phyloP scores from a whole-genome alignment of 805 yeast species.

The Teunomyces cretensis region DNA sequence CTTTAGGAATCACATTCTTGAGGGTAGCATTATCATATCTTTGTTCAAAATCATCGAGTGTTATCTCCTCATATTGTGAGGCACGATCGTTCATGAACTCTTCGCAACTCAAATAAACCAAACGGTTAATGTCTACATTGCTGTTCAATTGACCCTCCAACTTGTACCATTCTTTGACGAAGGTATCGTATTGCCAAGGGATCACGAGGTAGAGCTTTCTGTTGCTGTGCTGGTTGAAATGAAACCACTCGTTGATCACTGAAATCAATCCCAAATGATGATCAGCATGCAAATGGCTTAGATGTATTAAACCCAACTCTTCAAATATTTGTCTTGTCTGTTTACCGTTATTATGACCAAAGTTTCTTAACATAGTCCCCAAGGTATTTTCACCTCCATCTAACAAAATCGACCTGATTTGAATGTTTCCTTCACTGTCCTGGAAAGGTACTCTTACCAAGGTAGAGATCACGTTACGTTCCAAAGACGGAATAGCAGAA shows the following conservation, averaged over 20 bases:
- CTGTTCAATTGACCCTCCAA: constrained; percentile 37
- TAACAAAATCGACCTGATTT: constrained; percentile 52
- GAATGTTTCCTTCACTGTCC: constrained; percentile 16
- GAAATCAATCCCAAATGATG: constrained; percentile 87
- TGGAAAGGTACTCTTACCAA: constrained; percentile 66
- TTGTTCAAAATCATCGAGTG: constrained; percentile 32
- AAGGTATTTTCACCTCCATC: constrained; percentile 97
- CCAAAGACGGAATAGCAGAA: constrained; percentile 81
- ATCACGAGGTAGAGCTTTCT: constrained; percentile 56
- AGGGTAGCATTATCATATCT: constrained; percentile 25
- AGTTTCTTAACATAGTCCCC: constrained; percentile 66
- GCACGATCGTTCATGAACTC: constrained; percentile 42
- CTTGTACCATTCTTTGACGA: constrained; percentile 66
- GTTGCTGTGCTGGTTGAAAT: constrained; percentile 29
- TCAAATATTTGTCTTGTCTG: constrained; percentile 43
- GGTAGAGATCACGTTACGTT: constrained; percentile 82
- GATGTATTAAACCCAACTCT: constrained; percentile 64
- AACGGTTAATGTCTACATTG: constrained; percentile 35
- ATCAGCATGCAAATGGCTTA: constrained; percentile 95
- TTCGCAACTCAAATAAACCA: constrained; percentile 61
- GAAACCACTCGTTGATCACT: constrained; percentile 68
- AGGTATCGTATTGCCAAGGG: constrained; percentile 73
- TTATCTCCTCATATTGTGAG: constrained; percentile 29
- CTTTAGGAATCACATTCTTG: constrained; percentile 15
- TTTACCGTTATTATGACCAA: constrained; percentile 45